Evolutionary conservation across 164 flowering plant genomes (phyloP).

Genomic region (Annona cherimola): DNA sequence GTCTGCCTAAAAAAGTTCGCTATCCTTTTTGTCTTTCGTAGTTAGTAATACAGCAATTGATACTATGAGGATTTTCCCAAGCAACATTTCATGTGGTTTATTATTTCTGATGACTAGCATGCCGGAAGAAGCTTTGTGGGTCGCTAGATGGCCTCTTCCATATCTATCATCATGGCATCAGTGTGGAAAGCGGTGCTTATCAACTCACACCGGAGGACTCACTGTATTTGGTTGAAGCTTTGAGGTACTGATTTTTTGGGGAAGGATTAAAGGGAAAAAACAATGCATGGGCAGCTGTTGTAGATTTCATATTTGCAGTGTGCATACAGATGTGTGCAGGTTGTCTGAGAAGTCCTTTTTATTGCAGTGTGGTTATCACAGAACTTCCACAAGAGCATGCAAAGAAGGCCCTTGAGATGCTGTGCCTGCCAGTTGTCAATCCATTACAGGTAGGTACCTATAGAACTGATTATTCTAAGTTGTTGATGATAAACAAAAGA

Average conservation of each 20-base stretch:
- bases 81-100: background rate
- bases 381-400: constrained; percentile 94
- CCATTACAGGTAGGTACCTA: constrained; percentile 68
- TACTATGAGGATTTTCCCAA: background rate
- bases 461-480: background rate
- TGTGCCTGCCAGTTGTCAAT: constrained; percentile 75
- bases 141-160: constrained; percentile 83
- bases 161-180: constrained; percentile 66
- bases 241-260: constrained; percentile 49
- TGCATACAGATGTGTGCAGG: background rate
- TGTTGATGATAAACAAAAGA: background rate
- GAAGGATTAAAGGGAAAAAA: too few species aligned
- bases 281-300: background rate
- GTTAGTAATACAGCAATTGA: background rate
- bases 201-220: constrained; percentile 89
- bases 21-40: too few species aligned
- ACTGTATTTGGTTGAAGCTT: constrained; percentile 86
- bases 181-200: constrained; percentile 63
- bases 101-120: constrained; percentile 42
- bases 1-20: too few species aligned
- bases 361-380: constrained; percentile 81
- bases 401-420: constrained; percentile 73
- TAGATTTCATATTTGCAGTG: background rate
- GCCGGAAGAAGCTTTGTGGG: constrained; percentile 84
- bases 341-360: constrained; percentile 4